Percentiles rank a stretch among this genome's conserved stretches.
These are phyloP conservation scores for Aquilaria sinensis DNA, from an alignment of 345 rosid genomes.

Conservation along the genomic window DNA sequence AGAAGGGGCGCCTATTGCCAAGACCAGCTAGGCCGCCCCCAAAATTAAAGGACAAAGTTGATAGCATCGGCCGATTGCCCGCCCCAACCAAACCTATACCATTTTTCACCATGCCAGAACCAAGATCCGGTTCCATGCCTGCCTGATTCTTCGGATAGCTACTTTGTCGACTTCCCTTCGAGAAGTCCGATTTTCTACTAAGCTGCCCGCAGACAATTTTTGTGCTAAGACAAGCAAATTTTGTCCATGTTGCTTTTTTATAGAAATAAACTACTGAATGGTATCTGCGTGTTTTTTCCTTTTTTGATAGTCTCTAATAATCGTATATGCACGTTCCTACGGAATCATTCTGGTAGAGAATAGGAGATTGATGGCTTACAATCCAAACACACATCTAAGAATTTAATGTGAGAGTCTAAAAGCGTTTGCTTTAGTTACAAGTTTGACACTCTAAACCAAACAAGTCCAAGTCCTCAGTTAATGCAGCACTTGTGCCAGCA, in stretches of 20 bases:
- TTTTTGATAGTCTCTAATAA: too few species aligned
- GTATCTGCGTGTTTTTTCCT: too few species aligned
- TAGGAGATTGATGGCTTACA: too few species aligned
- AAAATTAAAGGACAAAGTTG: slow-evolving; percentile 76
- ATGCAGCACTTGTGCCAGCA: too few species aligned
- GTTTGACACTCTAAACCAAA: too few species aligned
- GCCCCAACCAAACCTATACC: slow-evolving; percentile 87
- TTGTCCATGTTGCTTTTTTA: not conserved
- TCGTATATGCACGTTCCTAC: too few species aligned
- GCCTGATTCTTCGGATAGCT: slow-evolving; percentile 11
- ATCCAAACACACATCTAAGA: too few species aligned
- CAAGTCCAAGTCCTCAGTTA: too few species aligned
- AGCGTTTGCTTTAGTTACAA: too few species aligned
- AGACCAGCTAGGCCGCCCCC: slow-evolving; percentile 97
- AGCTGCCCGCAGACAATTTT: not conserved
- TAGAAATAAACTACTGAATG: too few species aligned
- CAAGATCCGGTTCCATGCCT: slow-evolving; percentile 27
- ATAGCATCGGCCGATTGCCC: slow-evolving; percentile 90
- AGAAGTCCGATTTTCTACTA: slow-evolving; percentile 3
- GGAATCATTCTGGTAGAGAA: too few species aligned
- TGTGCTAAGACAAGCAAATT: slow-evolving; percentile 1
- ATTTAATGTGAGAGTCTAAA: too few species aligned
- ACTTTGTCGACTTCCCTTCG: not conserved
- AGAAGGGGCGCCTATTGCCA: slow-evolving; percentile 90
- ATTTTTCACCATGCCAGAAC: slow-evolving; percentile 36